These are phyloP conservation scores for Chaetoceros tenuissimus DNA, from an alignment of 108 stramenopile genomes.

Conservation along the genomic window DNA sequence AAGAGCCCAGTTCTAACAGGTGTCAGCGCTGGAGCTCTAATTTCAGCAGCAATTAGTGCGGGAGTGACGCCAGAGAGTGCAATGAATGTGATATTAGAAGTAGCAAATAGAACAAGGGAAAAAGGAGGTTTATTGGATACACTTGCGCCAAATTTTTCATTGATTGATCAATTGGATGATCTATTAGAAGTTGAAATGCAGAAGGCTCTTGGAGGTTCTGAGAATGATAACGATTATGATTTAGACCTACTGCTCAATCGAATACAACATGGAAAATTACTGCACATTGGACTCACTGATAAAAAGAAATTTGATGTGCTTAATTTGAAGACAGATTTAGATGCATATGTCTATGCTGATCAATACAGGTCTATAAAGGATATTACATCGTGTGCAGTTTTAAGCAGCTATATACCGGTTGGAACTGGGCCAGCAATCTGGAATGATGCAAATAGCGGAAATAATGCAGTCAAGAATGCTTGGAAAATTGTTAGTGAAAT, in stretches of 20 bases:
- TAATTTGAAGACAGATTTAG: conserved; percentile 16
- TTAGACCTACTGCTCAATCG: conserved; percentile 28
- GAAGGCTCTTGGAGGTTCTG: conserved; percentile 25
- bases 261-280: conserved; percentile 15
- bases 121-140: conserved; percentile 26
- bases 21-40: conserved; percentile 53
- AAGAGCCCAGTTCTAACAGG: conserved; percentile 29
- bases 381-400: conserved; percentile 35
- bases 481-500: conserved; percentile 27
- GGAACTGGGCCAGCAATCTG: conserved; percentile 34
- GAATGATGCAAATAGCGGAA: conserved; percentile 5
- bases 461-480: conserved; percentile 23
- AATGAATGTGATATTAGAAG: conserved; percentile 34
- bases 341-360: conserved; percentile 55
- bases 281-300: conserved; percentile 58
- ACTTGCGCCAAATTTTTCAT: conserved; percentile 48
- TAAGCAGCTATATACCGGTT: conserved; percentile 61
- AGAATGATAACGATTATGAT: conserved; percentile 17
- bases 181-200: conserved; percentile 19
- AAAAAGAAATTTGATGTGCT: conserved; percentile 28
- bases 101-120: conserved; percentile 34
- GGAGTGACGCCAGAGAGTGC: conserved; percentile 45
- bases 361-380: conserved; percentile 42
- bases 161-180: conserved; percentile 50
- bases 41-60: conserved; percentile 30